Conservation (phyloP, 2,329 filamentous ascomycete genomes). For the Polytolypa hystricis region DNA sequence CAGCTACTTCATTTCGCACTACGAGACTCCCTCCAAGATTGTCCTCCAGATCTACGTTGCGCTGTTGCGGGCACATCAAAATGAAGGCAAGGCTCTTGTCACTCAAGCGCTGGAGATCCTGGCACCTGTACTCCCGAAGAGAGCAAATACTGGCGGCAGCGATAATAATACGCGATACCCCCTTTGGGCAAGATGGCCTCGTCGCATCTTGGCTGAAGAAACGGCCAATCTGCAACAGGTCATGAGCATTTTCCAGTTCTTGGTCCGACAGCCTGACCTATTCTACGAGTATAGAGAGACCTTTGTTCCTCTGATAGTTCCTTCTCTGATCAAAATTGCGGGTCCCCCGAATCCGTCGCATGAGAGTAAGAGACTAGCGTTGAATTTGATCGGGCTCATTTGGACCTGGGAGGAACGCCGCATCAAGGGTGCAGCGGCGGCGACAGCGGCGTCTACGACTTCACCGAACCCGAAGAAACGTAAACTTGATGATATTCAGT, state of each 20-base stretch:
- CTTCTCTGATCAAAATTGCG: conserved; percentile 78
- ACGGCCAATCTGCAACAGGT: conserved; percentile 91
- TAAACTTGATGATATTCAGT: conserved; percentile 57
- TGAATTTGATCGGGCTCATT: conserved; percentile 83
- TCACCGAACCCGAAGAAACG: conserved; percentile 67
- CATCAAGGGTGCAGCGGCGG: conserved; percentile 38
- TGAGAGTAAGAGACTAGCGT: conserved; percentile 80
- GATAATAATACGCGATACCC: conserved; percentile 66
- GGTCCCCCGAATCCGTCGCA: conserved; percentile 66
- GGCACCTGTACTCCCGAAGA: conserved; percentile 83
- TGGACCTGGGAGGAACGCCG: conserved; percentile 87
- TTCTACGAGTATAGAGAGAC: conserved; percentile 94
- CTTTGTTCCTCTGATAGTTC: conserved; percentile 79
- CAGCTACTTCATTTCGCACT: conserved; percentile 93
- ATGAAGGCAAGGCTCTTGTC: conserved; percentile 82
- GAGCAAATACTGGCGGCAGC: conserved; percentile 46
- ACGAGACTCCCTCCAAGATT: conserved; percentile 93
- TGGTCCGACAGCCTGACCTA: conserved; percentile 80
- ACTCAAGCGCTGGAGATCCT: conserved; percentile 91
- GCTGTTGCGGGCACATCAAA: conserved; percentile 82
- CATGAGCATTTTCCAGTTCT: conserved; percentile 93
- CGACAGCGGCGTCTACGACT: conserved; percentile 39
- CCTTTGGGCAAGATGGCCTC: conserved; percentile 79
- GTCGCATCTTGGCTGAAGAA: conserved; percentile 86
- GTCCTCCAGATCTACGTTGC: conserved; percentile 91